phyloP scores from a whole-genome alignment of 768 basidiomycete genomes.

The Auricularia sp. region DNA sequence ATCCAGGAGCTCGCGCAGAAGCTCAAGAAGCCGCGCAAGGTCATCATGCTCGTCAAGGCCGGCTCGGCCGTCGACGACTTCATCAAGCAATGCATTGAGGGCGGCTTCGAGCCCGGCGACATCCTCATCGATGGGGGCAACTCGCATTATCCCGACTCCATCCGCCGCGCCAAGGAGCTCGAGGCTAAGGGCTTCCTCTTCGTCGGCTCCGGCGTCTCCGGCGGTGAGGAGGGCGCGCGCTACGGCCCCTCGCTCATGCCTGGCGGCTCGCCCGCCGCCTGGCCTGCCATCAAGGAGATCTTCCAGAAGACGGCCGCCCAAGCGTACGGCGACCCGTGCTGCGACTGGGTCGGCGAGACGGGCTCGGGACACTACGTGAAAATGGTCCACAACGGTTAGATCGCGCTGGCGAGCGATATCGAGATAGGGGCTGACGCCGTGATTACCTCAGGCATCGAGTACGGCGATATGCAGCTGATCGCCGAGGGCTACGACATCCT shows the following conservation, averaged over 20 bases:
- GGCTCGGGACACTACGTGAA: constrained; percentile 98
- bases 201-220: constrained; percentile 97
- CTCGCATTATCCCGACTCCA: constrained; percentile 97
- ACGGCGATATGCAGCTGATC: constrained; percentile 99
- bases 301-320: constrained; percentile 98
- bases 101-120: constrained; percentile 81
- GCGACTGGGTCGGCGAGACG: constrained; percentile 98
- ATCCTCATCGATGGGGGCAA: constrained; percentile 99
- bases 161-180: constrained; percentile 86
- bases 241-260: constrained; percentile 98
- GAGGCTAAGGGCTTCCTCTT: constrained; percentile 92
- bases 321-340: constrained; percentile 90
- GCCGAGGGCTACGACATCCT: constrained; percentile 98
- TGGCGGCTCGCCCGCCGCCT: constrained; percentile 86
- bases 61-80: constrained; percentile 93
- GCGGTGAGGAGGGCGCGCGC: constrained; percentile 98
- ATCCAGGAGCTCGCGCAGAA: constrained; percentile 83
- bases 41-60: constrained; percentile 97
- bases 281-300: constrained; percentile 95
- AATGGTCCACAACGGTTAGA: constrained; percentile 94
- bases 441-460: constrained; percentile 75
- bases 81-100: constrained; percentile 78
- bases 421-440: constrained; percentile 1
- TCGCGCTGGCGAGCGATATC: background rate
- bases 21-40: constrained; percentile 92